Evolutionary conservation across 2,329 filamentous ascomycete species (phyloP).

Genomic region (Dactylellina drechsleri): DNA sequence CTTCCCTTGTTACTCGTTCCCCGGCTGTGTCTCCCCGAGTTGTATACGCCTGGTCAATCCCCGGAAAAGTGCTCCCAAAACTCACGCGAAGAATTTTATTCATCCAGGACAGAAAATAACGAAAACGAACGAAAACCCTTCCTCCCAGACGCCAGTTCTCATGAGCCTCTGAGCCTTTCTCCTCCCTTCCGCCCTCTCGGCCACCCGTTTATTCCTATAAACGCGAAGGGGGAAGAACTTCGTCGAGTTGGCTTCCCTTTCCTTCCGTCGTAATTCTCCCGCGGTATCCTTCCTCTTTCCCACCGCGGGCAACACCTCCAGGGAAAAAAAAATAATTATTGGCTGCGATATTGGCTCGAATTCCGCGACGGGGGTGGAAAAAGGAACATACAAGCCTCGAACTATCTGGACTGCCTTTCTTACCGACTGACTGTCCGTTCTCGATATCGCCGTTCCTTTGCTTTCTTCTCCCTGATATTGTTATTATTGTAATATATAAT

Average conservation of each 20-base stretch:
- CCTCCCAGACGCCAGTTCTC: conserved; percentile 23
- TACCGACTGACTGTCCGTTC: neutral
- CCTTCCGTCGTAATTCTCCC: conserved; percentile 7
- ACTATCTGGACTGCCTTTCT: no score
- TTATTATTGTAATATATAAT: neutral
- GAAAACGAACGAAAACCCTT: conserved; percentile 2
- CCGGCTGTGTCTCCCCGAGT: conserved; percentile 6
- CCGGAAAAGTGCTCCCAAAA: conserved; percentile 30
- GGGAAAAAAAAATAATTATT: conserved; percentile 11
- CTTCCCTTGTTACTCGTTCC: neutral
- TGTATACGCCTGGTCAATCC: neutral
- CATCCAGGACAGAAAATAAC: conserved; percentile 1
- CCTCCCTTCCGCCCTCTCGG: conserved; percentile 27
- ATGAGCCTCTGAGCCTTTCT: conserved; percentile 44
- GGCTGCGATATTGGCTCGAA: conserved; percentile 15
- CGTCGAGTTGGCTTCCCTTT: conserved; percentile 25
- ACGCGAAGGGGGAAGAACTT: conserved; percentile 42
- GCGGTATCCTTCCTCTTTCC: conserved; percentile 30
- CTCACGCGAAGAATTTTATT: conserved; percentile 48
- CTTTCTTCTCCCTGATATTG: neutral
- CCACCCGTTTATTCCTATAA: conserved; percentile 51
- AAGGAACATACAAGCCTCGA: neutral
- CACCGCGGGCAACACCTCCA: conserved; percentile 40
- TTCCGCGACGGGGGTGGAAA: neutral
- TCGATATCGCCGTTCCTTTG: neutral